Evolutionary conservation across 140 eudicot genomes (phyloP), one percentile per base, ranked within the genome.

Genomic region (Ambrosia hybrid): DNA sequence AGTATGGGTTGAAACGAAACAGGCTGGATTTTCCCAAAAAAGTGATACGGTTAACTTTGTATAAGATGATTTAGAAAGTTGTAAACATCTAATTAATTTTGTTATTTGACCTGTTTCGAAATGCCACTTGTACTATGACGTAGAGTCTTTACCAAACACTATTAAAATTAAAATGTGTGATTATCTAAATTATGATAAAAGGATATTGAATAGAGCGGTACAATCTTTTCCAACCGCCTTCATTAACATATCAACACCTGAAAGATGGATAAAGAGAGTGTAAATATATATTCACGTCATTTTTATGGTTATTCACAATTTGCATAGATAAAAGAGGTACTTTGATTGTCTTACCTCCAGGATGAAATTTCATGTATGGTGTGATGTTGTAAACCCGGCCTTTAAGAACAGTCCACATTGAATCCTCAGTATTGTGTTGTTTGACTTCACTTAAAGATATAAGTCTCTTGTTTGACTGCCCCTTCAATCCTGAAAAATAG

Each of bases 391-490:
- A 94, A 60, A 94, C 99, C 67, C 90, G 91, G 16, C 99, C 99
- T 75, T 94, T 94, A 9, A 94, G 85, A 72, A 90, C 95, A n/a
- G 99, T 94, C 97, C 99, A 94, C 99, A 94, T 90, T 45, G 94
- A 72, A 68, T 77, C 97, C 64, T 73, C 95, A 49, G 91, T 83
- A 67, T 83, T 77, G 83, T 94, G 89, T 69, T 84, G 91, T 80
- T 94, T 93, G 46, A 93, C 99, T 77, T 90, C 98, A 66, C 77
- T 83, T 82, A 87, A 38, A 38, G 97, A 33, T 79, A 93, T 88
- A 71, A 90, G 86, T 75, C 97, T 88, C 82, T 64, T 93, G 84
- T 90, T 93, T 26, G 97, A 90, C 82, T 85, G 87, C 39, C 99
- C 99, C 73, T 90, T 86, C 57, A 90, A 82, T 65, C 99, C 99